phyloP scores from a whole-genome alignment of 2,329 filamentous ascomycete species.

The Mycosphaerella sp. region DNA sequence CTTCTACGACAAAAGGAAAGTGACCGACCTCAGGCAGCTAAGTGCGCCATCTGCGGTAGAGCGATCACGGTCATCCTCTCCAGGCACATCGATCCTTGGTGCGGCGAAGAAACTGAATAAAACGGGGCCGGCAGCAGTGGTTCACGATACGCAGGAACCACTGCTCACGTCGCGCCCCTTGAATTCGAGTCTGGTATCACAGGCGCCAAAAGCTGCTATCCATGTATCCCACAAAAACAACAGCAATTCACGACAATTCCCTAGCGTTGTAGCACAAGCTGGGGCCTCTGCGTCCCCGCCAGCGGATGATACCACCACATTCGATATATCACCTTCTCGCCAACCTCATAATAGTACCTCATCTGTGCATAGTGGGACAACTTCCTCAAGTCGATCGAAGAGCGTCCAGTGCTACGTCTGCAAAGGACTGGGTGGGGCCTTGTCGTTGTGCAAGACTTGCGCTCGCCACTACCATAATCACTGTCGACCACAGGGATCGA shows the following conservation, averaged over 20 bases:
- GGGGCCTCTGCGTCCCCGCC: not conserved
- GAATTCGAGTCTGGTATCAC: not conserved
- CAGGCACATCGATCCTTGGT: not conserved
- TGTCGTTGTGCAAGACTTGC: slow-evolving; percentile 34
- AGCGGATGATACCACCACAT: not conserved
- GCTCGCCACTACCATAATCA: slow-evolving; percentile 30
- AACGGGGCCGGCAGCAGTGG: not conserved
- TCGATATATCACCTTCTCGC: not conserved
- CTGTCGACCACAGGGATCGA: slow-evolving; percentile 1
- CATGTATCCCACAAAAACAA: not conserved
- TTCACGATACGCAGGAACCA: not conserved
- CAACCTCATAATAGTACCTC: slow-evolving; percentile 14
- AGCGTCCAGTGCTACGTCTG: slow-evolving; percentile 31
- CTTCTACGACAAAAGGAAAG: not conserved
- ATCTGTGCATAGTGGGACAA: slow-evolving; percentile 16
- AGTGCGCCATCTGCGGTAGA: not conserved
- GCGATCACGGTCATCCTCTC: not conserved
- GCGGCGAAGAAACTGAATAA: not conserved
- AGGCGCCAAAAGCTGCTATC: not conserved
- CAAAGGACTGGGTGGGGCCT: slow-evolving; percentile 25
- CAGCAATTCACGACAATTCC: not conserved
- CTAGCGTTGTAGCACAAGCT: not conserved
- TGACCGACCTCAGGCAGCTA: not conserved
- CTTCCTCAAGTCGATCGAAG: slow-evolving; percentile 18
- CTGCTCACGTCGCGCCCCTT: not conserved